Conservation (phyloP, 352 stramenopile genomes). For the Phytophthora sansomeana region DNA sequence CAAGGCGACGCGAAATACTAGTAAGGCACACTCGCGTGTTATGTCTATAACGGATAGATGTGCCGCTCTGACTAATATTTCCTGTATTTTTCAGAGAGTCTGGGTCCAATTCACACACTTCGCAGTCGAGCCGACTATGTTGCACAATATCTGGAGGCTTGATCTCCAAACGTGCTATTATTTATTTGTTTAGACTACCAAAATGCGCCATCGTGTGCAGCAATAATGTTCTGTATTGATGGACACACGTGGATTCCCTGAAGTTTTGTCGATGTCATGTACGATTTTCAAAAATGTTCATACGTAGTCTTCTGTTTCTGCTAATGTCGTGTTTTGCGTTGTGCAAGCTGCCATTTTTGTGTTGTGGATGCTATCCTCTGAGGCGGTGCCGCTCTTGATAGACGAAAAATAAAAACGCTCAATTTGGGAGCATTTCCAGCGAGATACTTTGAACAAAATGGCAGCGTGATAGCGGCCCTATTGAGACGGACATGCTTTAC, state of each 20-base stretch:
- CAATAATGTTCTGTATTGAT: slow-evolving; percentile 16
- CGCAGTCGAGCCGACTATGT: slow-evolving; percentile 10
- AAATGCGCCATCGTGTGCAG: slow-evolving; percentile 8
- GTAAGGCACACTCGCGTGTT: not conserved
- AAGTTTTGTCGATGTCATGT: not conserved
- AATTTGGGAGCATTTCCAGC: slow-evolving; percentile 12
- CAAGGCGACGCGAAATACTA: slow-evolving; percentile 1
- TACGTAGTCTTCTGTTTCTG: not conserved
- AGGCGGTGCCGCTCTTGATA: slow-evolving; percentile 22
- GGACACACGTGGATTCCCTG: not conserved
- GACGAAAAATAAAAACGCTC: slow-evolving; percentile 3
- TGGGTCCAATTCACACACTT: slow-evolving; percentile 26
- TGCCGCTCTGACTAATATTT: not conserved
- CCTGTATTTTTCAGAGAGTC: not conserved
- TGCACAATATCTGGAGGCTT: slow-evolving; percentile 18
- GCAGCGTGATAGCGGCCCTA: slow-evolving; percentile 4
- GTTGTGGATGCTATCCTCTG: slow-evolving; percentile 19
- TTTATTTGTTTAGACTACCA: slow-evolving; percentile 14
- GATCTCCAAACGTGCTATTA: slow-evolving; percentile 10
- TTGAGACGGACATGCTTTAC: slow-evolving; percentile 11
- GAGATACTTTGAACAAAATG: slow-evolving; percentile 6
- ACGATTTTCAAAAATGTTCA: not conserved
- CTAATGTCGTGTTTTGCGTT: not conserved
- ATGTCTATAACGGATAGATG: no score
- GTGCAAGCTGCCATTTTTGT: not conserved